phyloP scores from a whole-genome alignment of 805 yeast genomes.

The Tanozyma kutaoensis region DNA sequence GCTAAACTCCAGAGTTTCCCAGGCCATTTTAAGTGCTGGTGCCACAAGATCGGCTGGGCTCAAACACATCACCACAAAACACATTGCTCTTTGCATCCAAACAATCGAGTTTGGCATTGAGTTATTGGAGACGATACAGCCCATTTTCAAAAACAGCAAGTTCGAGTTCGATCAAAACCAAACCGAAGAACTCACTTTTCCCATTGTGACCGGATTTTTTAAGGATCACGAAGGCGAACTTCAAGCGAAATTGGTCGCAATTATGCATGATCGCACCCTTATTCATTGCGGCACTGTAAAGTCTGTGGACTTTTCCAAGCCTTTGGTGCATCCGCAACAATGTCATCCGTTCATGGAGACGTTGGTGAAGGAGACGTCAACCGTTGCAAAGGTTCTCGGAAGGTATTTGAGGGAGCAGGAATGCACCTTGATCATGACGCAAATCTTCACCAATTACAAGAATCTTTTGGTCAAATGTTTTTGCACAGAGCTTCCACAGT shows the following conservation, averaged over 20 bases:
- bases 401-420: constrained; percentile 42
- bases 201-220: constrained; percentile 23
- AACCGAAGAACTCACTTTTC: constrained; percentile 16
- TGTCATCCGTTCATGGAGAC: constrained; percentile 55
- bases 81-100: constrained; percentile 55
- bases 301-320: constrained; percentile 36
- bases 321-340: constrained; percentile 26
- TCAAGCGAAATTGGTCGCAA: constrained; percentile 48
- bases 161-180: not conserved
- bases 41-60: constrained; percentile 66
- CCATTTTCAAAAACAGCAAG: constrained; percentile 2
- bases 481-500: constrained; percentile 31
- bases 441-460: constrained; percentile 47
- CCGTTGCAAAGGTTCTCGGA: constrained; percentile 45
- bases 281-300: constrained; percentile 36
- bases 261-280: constrained; percentile 53
- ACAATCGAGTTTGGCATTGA: constrained; percentile 34
- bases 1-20: constrained; percentile 40
- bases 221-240: constrained; percentile 53
- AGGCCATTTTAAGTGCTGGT: constrained; percentile 59
- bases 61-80: constrained; percentile 61
- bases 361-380: constrained; percentile 52
- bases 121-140: constrained; percentile 20
- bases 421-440: constrained; percentile 29
- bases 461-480: constrained; percentile 35